These are phyloP conservation scores for Apiospora saccharicola DNA, from an alignment of 2,329 filamentous ascomycete genomes.

Conservation along the genomic window DNA sequence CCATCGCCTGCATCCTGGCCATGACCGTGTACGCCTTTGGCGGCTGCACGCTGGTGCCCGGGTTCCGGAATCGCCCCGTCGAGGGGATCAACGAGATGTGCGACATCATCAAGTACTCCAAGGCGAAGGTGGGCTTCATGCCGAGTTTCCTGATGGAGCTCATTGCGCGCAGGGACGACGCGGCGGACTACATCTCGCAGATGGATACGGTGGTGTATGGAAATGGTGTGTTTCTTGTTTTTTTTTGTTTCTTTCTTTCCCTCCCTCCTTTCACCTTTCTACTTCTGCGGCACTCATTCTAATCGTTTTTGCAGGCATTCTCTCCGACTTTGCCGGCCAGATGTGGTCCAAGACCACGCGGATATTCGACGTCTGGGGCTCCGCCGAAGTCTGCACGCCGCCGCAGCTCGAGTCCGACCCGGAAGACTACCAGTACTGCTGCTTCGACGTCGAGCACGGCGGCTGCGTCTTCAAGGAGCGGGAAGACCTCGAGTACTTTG, in stretches of 20 bases:
- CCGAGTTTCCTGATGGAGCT: conserved; percentile 26
- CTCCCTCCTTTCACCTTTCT: too few relatives aligned
- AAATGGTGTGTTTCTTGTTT: conserved; percentile 16
- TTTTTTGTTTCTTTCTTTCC: too few relatives aligned
- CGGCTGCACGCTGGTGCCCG: conserved; percentile 17
- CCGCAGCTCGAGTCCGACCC: conserved; percentile 25
- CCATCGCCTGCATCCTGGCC: conserved; percentile 24
- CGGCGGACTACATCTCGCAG: conserved; percentile 24
- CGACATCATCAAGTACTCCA: conserved; percentile 27
- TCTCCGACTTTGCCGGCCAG: conserved; percentile 26
- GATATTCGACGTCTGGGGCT: conserved; percentile 25
- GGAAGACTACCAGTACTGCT: conserved; percentile 27
- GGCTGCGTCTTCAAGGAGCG: conserved; percentile 24
- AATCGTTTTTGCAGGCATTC: conserved; percentile 10
- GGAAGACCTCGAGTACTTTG: conserved; percentile 25
- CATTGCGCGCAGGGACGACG: conserved; percentile 24
- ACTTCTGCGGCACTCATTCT: too few relatives aligned
- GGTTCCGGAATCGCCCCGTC: conserved; percentile 25
- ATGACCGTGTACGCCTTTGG: conserved; percentile 26
- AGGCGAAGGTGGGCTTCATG: conserved; percentile 23
- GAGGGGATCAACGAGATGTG: conserved; percentile 24
- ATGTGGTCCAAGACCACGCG: conserved; percentile 24
- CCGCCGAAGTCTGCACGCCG: conserved; percentile 22
- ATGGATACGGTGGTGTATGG: conserved; percentile 25
- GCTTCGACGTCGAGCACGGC: conserved; percentile 23